A percentile compares a stretch with the other conserved stretches of the same genome.
Conservation (phyloP, 805 yeast species). For the Nakazawaea populi region DNA sequence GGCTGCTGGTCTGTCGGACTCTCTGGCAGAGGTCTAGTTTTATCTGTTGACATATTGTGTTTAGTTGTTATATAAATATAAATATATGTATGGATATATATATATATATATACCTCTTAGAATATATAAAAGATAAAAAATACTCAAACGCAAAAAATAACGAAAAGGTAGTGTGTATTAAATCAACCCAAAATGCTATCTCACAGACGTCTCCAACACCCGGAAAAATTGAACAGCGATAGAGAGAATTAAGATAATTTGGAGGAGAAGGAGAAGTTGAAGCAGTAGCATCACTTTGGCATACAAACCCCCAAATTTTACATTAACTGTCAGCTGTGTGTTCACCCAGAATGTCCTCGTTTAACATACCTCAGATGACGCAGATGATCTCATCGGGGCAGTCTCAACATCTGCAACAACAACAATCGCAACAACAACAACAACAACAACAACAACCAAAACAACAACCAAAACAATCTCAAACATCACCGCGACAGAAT, state of each 20-base stretch:
- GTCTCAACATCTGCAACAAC: slow-evolving; percentile 22
- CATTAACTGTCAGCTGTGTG: no score
- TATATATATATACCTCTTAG: no score
- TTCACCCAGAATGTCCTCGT: slow-evolving; percentile 1
- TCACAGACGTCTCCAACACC: not conserved
- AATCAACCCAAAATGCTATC: not conserved
- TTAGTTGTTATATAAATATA: no score
- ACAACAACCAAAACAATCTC: slow-evolving; percentile 22
- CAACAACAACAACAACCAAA: not conserved
- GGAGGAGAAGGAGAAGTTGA: slow-evolving; percentile 5
- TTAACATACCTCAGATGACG: slow-evolving; percentile 36
- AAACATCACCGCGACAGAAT: not conserved
- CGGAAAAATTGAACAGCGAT: not conserved
- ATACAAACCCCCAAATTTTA: no score
- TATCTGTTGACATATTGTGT: not conserved
- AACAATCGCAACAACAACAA: not conserved
- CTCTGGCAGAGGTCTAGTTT: slow-evolving; percentile 14
- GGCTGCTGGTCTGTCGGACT: not conserved
- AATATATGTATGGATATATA: no score
- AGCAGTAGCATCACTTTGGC: not conserved
- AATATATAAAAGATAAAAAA: not conserved
- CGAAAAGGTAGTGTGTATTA: no score
- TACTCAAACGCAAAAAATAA: not conserved
- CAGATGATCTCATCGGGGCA: slow-evolving; percentile 67
- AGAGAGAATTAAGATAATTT: not conserved